Evolutionary conservation across 1,139 yeast genomes (phyloP).

Genomic region (Lodderomyces metapsilosis): DNA sequence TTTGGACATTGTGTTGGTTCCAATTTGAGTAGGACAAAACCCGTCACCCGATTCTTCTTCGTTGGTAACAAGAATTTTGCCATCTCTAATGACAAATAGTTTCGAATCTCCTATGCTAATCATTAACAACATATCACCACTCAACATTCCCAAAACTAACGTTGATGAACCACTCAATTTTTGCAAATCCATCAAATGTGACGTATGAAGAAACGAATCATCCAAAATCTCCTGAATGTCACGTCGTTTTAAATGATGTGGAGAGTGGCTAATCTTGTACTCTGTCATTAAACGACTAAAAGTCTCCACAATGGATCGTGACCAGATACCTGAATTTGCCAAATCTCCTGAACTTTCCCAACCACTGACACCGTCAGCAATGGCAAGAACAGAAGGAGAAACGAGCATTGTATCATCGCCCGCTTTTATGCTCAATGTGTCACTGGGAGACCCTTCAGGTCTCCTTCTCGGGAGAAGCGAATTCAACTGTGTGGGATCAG

Average conservation of each 20-base stretch:
- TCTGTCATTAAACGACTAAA: constrained; percentile 49
- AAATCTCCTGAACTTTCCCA: constrained; percentile 48
- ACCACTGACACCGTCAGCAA: constrained; percentile 64
- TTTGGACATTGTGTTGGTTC: constrained; percentile 46
- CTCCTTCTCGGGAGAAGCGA: constrained; percentile 51
- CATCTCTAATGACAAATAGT: constrained; percentile 49
- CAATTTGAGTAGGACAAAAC: constrained; percentile 57
- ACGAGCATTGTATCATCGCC: constrained; percentile 67
- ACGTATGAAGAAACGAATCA: constrained; percentile 50
- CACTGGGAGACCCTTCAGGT: constrained; percentile 53
- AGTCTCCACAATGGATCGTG: constrained; percentile 55
- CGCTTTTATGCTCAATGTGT: constrained; percentile 52
- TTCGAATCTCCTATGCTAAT: constrained; percentile 59
- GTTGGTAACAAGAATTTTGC: constrained; percentile 43
- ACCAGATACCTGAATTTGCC: constrained; percentile 52
- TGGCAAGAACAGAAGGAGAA: constrained; percentile 53
- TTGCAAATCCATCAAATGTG: constrained; percentile 54
- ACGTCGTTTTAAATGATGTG: constrained; percentile 42
- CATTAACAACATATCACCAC: constrained; percentile 48
- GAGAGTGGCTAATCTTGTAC: constrained; percentile 42
- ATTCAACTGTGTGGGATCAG: constrained; percentile 49
- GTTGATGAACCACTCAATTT: constrained; percentile 54
- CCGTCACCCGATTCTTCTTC: constrained; percentile 48
- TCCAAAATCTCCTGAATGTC: constrained; percentile 50
- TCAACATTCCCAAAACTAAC: constrained; percentile 48